Evolutionary conservation across 208 protist species (phyloP).

Genomic region (Jaenimonas drosophilae): DNA sequence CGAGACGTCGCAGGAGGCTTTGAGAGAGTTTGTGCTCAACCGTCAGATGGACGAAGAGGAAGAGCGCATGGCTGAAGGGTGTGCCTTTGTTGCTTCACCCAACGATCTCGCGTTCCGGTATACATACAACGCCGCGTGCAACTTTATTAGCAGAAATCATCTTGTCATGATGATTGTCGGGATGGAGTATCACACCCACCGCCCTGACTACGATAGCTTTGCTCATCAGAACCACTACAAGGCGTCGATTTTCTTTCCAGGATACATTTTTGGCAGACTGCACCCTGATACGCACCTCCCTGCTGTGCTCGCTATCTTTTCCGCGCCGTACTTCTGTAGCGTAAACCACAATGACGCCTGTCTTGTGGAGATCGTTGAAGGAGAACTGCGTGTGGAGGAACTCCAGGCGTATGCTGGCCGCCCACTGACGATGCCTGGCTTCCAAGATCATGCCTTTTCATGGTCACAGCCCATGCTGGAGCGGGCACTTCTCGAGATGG

Average conservation of each 20-base stretch:
- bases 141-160: conserved; percentile 64
- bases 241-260: conserved; percentile 72
- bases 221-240: conserved; percentile 57
- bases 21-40: conserved; percentile 70
- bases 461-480: conserved; percentile 70
- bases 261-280: conserved; percentile 52
- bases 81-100: conserved; percentile 41
- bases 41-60: conserved; percentile 78
- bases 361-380: conserved; percentile 23
- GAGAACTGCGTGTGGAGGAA: conserved; percentile 40
- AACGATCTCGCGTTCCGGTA: conserved; percentile 45
- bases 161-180: conserved; percentile 52
- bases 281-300: conserved; percentile 50
- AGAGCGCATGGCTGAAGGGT: conserved; percentile 40
- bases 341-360: conserved; percentile 74
- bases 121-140: conserved; percentile 73
- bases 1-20: conserved; percentile 10
- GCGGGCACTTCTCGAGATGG: conserved; percentile 22
- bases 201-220: conserved; percentile 64
- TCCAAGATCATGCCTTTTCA: conserved; percentile 56
- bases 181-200: conserved; percentile 70
- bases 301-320: conserved; percentile 62
- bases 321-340: conserved; percentile 60
- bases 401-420: conserved; percentile 28
- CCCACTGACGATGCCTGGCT: conserved; percentile 51